phyloP scores from a whole-genome alignment of 805 yeast species.

The Candida methanosorbosa region DNA sequence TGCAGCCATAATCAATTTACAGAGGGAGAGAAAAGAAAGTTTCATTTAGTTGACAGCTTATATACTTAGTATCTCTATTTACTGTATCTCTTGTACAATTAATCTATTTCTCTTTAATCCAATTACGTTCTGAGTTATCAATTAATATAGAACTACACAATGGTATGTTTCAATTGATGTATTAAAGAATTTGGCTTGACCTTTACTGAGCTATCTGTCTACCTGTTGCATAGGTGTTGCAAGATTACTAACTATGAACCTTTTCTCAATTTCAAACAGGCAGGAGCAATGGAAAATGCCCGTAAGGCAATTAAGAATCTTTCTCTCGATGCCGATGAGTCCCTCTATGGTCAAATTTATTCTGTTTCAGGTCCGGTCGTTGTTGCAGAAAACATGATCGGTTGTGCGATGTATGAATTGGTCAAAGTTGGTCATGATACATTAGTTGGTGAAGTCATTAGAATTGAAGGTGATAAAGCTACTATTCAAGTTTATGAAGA shows the following conservation, averaged over 20 bases:
- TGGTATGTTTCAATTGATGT: too few species aligned
- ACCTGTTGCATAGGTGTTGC: neutral
- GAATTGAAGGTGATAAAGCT: conserved; percentile 94
- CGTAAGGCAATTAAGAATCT: conserved; percentile 87
- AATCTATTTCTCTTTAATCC: too few species aligned
- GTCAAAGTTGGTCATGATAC: conserved; percentile 97
- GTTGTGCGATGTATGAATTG: conserved; percentile 99
- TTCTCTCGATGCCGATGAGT: conserved; percentile 67
- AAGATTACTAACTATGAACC: neutral
- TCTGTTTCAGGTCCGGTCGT: conserved; percentile 98
- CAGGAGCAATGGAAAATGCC: conserved; percentile 96
- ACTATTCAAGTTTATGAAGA: conserved; percentile 99
- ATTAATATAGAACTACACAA: too few species aligned
- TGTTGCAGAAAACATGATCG: conserved; percentile 97
- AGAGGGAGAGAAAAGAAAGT: too few species aligned
- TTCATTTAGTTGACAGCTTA: too few species aligned
- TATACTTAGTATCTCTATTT: too few species aligned
- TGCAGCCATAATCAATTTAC: too few species aligned
- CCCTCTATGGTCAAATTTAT: conserved; percentile 79
- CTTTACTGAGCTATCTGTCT: neutral
- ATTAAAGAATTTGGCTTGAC: neutral
- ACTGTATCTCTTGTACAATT: too few species aligned
- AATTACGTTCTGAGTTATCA: too few species aligned
- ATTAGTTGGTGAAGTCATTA: conserved; percentile 96
- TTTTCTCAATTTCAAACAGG: conserved; percentile 30